Percentiles rank a stretch among this genome's conserved stretches.
phyloP scores from a whole-genome alignment of 495 filamentous ascomycete species.

The Xylaria longipes region DNA sequence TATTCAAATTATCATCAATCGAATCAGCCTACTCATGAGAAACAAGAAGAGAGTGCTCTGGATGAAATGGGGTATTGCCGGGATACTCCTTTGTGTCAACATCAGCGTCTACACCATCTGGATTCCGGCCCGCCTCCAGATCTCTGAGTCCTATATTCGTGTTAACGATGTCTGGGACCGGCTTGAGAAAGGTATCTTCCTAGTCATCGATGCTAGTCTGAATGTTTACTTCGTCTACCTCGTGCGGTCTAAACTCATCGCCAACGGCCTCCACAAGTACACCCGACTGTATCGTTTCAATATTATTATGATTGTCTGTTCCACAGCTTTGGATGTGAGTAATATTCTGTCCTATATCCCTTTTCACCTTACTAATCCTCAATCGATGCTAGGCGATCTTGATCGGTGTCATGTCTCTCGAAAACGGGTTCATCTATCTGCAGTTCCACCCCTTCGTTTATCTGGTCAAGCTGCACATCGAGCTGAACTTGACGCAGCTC shows the following conservation, averaged over 20 bases:
- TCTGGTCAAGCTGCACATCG: slow-evolving; percentile 59
- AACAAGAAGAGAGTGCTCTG: slow-evolving; percentile 35
- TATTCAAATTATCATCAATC: slow-evolving; percentile 57
- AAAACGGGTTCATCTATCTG: slow-evolving; percentile 47
- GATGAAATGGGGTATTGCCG: slow-evolving; percentile 46
- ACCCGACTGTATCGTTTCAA: slow-evolving; percentile 57
- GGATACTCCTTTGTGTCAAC: slow-evolving; percentile 51
- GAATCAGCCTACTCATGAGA: slow-evolving; percentile 49
- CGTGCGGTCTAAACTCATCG: slow-evolving; percentile 53
- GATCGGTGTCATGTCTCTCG: slow-evolving; percentile 41
- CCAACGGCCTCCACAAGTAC: slow-evolving; percentile 57
- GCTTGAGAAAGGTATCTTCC: slow-evolving; percentile 54
- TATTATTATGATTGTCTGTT: slow-evolving; percentile 52
- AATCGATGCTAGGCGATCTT: slow-evolving; percentile 27
- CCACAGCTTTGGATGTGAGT: slow-evolving; percentile 54
- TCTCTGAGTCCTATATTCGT: slow-evolving; percentile 35
- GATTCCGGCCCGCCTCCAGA: slow-evolving; percentile 53
- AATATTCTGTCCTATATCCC: not conserved
- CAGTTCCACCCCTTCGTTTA: slow-evolving; percentile 60
- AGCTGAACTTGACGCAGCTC: slow-evolving; percentile 61
- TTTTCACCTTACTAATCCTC: not conserved
- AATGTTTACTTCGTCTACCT: slow-evolving; percentile 58
- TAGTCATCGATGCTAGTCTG: slow-evolving; percentile 53
- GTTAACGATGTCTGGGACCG: slow-evolving; percentile 60
- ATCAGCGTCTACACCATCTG: slow-evolving; percentile 58